These are phyloP conservation scores for Rhazya stricta DNA, from an alignment of 257 asterid species.

Conservation along the genomic window DNA sequence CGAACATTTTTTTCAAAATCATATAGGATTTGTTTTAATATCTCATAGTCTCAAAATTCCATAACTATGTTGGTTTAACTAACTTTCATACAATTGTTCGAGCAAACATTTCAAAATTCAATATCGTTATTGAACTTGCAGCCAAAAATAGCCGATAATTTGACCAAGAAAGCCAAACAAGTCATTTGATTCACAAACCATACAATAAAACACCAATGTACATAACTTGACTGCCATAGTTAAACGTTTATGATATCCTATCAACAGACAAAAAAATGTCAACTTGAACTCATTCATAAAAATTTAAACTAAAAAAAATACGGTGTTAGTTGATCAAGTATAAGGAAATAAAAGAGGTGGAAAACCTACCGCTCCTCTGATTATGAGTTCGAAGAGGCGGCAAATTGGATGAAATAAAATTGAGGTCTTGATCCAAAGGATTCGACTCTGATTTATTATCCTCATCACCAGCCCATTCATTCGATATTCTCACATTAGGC, in stretches of 20 bases:
- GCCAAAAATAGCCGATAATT: background rate
- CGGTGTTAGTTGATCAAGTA: background rate
- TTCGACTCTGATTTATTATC: conserved; percentile 17
- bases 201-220: no score
- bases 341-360: background rate
- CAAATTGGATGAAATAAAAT: conserved; percentile 40
- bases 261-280: background rate
- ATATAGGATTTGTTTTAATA: background rate
- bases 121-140: background rate
- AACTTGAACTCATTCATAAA: background rate
- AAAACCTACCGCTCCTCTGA: conserved; percentile 40
- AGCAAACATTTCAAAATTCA: background rate
- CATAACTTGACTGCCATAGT: background rate
- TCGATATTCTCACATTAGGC: conserved; percentile 39
- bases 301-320: background rate
- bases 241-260: background rate
- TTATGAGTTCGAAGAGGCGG: conserved; percentile 46
- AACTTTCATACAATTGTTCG: background rate
- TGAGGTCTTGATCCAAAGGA: conserved; percentile 29
- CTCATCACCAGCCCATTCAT: conserved; percentile 31
- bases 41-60: background rate
- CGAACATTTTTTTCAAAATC: background rate
- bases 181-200: background rate
- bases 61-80: background rate
- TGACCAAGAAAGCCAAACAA: background rate